Base-by-base conservation (phyloP, 1,284 basidiomycete genomes). In the Ganoderma multipileum region DNA sequence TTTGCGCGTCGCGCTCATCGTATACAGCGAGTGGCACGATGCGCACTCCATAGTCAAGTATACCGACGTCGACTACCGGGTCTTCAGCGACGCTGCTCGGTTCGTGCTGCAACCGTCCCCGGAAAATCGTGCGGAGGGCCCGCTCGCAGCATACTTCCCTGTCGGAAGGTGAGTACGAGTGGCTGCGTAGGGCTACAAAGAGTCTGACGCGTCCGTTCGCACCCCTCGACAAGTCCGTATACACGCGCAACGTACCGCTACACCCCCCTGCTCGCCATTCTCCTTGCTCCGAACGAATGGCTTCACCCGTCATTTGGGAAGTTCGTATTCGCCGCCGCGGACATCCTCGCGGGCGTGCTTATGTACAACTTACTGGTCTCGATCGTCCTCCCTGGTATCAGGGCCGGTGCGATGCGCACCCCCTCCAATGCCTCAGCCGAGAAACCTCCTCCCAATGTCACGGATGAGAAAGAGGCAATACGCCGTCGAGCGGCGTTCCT, bases 61-160 rank as follows among this genome's bases (percentile, higher is more conserved):
- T 79, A 99, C 97, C 20, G 97, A 99, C 81, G 86, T 99, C 68
- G 98, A 99, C 82, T 99, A 99, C 80, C 87, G 91, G 54, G 97
- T 99, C 72, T 98, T 98, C 83, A 94, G 89, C 67, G 97, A 99
- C 79, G 98, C 97, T 4, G 90, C 95, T 3, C 83, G 83, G 28
- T 96, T 93, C 76, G 76, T 95, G 68, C 79, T 87, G 23, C 76
- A 85, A 55, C 85, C 89, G 38, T 80, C 80, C 18, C 79, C 79
- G 9, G 80, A 77, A 11, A 90, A 89, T 73, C 72, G 74, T 36
- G 94, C 93, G 9, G 83, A 85, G 73, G 95, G 95, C 8, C 85
- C 87, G 42, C 73, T 92, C n/a, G 85, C 85, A 23, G 72, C 74
- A 60, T 75, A 68, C 55, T 70, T 91, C 47, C 74, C 81, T 6